A percentile compares a stretch with the other conserved stretches of the same genome.
Evolutionary conservation across 768 basidiomycete genomes (phyloP).

Genomic region (Tricholomella constricta): DNA sequence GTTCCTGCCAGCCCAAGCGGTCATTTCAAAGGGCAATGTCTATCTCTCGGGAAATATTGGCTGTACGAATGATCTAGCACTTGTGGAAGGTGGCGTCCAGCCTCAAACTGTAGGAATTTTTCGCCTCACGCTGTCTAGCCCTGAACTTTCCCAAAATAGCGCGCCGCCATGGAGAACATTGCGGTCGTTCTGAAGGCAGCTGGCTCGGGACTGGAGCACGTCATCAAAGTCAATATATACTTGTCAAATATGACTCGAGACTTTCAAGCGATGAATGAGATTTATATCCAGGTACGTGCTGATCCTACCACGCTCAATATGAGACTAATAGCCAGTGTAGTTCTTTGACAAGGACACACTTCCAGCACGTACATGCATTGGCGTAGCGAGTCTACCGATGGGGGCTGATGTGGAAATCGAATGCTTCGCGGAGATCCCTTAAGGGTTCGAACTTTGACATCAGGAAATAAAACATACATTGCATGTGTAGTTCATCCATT

Average conservation of each 20-base stretch:
- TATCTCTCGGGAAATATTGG: slow-evolving; percentile 44
- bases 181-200: slow-evolving; percentile 41
- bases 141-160: slow-evolving; percentile 21
- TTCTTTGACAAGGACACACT: slow-evolving; percentile 47
- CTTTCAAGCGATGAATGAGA: slow-evolving; percentile 41
- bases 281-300: slow-evolving; percentile 35
- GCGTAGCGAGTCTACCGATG: slow-evolving; percentile 52
- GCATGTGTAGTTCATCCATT: no score
- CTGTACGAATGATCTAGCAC: slow-evolving; percentile 19
- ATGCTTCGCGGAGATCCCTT: slow-evolving; percentile 49
- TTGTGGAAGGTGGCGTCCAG: slow-evolving; percentile 36
- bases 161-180: slow-evolving; percentile 41
- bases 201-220: slow-evolving; percentile 41
- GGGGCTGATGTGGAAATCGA: slow-evolving; percentile 64
- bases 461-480: background rate
- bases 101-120: slow-evolving; percentile 33
- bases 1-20: slow-evolving; percentile 36
- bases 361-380: slow-evolving; percentile 62
- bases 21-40: slow-evolving; percentile 35
- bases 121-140: background rate
- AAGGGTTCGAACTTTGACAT: background rate
- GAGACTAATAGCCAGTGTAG: slow-evolving; percentile 26
- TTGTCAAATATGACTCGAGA: slow-evolving; percentile 38
- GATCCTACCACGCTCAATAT: background rate
- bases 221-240: slow-evolving; percentile 46